Conservation (phyloP, 2,329 filamentous ascomycete genomes). For the Leptographium lundbergii region DNA sequence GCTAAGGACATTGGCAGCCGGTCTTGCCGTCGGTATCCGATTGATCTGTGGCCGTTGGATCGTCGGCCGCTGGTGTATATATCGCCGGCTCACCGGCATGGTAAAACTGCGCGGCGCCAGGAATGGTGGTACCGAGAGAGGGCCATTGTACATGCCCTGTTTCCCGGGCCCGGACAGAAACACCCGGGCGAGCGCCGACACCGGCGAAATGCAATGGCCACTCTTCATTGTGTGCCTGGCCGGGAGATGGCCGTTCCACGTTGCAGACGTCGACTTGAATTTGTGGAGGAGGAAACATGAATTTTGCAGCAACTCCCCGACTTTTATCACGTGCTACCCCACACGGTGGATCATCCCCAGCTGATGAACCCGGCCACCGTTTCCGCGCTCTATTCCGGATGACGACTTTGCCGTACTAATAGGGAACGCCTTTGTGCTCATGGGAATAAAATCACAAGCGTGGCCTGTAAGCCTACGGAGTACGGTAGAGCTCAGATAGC, state of each 20-base stretch:
- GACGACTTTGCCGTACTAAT: too few relatives aligned
- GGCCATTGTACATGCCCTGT: neutral
- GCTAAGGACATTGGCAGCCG: neutral
- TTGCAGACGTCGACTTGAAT: neutral
- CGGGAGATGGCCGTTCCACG: neutral
- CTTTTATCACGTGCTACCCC: neutral
- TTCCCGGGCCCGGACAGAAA: constrained; percentile 16
- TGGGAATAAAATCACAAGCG: too few relatives aligned
- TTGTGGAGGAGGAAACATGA: neutral
- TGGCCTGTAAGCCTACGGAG: too few relatives aligned
- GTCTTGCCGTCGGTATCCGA: neutral
- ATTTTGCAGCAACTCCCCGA: neutral
- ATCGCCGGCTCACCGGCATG: neutral
- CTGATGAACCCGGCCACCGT: neutral
- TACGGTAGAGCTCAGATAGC: too few relatives aligned
- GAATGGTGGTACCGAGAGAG: neutral
- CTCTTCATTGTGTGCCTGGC: constrained; percentile 21
- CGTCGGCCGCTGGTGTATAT: neutral
- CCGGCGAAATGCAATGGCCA: constrained; percentile 27
- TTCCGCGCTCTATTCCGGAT: too few relatives aligned
- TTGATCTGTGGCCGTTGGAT: neutral
- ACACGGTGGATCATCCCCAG: neutral
- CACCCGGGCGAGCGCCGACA: constrained; percentile 32
- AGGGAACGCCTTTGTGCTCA: too few relatives aligned
- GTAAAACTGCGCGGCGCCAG: neutral